phyloP scores from a whole-genome alignment of 192 early-diverging fungal genomes.

The Linnemannia zychae region DNA sequence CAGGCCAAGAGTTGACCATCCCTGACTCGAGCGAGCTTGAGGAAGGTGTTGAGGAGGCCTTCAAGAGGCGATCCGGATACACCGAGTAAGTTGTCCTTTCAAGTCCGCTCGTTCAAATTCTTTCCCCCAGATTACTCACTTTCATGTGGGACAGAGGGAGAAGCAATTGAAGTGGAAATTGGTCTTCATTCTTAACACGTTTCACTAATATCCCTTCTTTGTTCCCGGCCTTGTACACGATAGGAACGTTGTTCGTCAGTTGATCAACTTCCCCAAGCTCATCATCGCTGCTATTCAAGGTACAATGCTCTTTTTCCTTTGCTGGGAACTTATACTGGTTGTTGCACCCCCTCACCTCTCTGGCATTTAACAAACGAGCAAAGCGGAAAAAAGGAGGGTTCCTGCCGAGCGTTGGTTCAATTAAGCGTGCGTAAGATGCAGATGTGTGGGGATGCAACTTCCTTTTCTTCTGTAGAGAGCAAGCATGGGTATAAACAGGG shows the following conservation, averaged over 20 bases:
- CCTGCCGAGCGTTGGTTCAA: not conserved
- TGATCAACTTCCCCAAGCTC: conserved; percentile 78
- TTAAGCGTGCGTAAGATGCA: not conserved
- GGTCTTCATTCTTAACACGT: not conserved
- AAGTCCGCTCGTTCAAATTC: not conserved
- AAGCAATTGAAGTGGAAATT: not conserved
- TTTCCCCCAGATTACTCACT: conserved; percentile 30
- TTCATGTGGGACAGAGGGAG: not conserved
- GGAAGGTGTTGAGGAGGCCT: conserved; percentile 9
- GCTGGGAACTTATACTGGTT: not conserved
- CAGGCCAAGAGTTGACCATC: conserved; percentile 71
- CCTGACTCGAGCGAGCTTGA: conserved; percentile 43
- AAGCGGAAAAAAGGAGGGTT: not conserved
- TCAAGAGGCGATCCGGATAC: conserved; percentile 34
- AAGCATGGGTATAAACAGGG: not conserved
- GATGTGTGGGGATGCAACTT: not conserved
- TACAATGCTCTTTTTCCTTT: conserved; percentile 13
- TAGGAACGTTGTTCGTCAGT: conserved; percentile 52
- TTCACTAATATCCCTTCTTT: not conserved
- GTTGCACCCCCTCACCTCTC: too few relatives aligned
- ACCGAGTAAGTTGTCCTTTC: conserved; percentile 37
- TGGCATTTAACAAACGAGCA: not conserved
- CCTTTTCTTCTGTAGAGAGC: not conserved
- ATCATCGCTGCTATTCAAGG: conserved; percentile 81
- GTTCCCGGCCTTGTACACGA: not conserved